These are phyloP conservation scores for Ottelia alismoides DNA, from an alignment of 106 monocot genomes.

Conservation along the genomic window DNA sequence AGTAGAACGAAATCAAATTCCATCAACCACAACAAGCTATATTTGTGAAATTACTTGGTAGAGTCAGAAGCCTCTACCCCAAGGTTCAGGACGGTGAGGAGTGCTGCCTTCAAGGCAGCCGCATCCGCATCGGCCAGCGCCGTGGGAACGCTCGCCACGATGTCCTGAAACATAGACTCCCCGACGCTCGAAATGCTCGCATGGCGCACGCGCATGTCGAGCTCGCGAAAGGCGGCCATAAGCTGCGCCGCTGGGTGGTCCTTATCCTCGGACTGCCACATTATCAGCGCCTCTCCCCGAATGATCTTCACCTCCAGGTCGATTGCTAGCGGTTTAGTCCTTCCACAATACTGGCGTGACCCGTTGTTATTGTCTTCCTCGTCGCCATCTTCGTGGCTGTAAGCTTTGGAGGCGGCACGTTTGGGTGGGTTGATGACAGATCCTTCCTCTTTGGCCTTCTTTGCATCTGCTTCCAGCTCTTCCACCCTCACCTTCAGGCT, in stretches of 20 bases:
- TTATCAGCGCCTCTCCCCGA: constrained; percentile 19
- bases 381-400: not conserved
- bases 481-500: constrained; percentile 6
- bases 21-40: no score
- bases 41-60: no score
- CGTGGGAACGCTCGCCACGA: constrained; percentile 10
- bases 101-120: constrained; percentile 10
- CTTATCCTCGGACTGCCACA: constrained; percentile 16
- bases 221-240: constrained; percentile 24
- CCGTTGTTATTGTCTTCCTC: not conserved
- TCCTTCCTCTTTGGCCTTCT: not conserved
- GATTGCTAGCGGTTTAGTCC: not conserved
- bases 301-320: constrained; percentile 28
- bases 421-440: not conserved
- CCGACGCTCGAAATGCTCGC: constrained; percentile 19
- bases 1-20: no score
- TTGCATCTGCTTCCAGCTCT: constrained; percentile 9
- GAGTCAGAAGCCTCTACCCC: no score
- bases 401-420: no score
- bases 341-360: not conserved
- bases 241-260: constrained; percentile 29
- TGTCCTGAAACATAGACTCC: constrained; percentile 16
- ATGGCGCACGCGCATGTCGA: constrained; percentile 28
- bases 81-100: not conserved
- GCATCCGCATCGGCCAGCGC: constrained; percentile 3